phyloP scores from a whole-genome alignment of 2,329 filamentous ascomycete species.

The Pseudogymnoascus pannorum region DNA sequence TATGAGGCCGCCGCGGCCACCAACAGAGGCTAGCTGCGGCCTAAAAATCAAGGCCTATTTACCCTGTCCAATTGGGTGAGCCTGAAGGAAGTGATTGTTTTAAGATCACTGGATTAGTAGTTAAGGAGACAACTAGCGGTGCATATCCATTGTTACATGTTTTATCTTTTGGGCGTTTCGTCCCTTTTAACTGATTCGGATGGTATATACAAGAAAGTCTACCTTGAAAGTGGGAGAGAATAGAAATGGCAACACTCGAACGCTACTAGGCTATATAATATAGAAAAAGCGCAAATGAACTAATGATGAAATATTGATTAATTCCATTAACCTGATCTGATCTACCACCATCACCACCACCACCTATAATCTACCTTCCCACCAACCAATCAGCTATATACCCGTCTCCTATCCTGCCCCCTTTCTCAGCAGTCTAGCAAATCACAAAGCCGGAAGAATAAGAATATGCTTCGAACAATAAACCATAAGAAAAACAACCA shows the following conservation, averaged over 20 bases:
- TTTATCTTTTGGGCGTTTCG: too few relatives aligned
- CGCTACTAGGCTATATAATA: too few relatives aligned
- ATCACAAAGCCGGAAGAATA: too few relatives aligned
- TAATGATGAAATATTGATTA: not conserved
- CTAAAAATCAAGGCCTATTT: not conserved
- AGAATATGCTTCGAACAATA: too few relatives aligned
- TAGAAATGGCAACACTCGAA: not conserved
- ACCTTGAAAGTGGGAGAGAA: not conserved
- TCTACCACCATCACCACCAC: not conserved
- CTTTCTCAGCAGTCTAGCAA: not conserved
- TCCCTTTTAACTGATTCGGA: too few relatives aligned
- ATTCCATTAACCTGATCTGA: constrained; percentile 2
- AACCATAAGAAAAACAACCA: not conserved
- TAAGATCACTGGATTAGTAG: too few relatives aligned
- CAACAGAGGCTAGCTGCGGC: not conserved
- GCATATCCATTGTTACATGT: too few relatives aligned
- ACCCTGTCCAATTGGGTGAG: too few relatives aligned
- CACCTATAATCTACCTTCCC: not conserved
- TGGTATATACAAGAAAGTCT: not conserved
- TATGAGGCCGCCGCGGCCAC: not conserved
- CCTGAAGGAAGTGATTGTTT: not conserved
- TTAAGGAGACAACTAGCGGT: too few relatives aligned
- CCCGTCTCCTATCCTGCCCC: not conserved
- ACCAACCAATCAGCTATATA: not conserved
- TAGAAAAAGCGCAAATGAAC: too few relatives aligned